phyloP scores from a whole-genome alignment of 345 rosid species.

The Turnera subulata region DNA sequence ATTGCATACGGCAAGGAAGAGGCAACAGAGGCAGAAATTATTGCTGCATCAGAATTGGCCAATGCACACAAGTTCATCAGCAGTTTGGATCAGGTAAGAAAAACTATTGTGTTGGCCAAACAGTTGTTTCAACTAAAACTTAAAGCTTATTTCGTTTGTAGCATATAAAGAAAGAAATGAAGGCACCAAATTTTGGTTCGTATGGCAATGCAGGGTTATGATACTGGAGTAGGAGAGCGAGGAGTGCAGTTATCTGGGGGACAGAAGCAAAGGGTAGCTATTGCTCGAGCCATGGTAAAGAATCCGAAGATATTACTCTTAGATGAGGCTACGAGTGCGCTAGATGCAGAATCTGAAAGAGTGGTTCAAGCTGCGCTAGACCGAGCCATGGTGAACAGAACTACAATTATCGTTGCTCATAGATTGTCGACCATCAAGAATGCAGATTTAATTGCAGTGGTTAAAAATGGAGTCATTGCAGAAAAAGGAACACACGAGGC shows the following conservation, averaged over 20 bases:
- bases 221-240: slow-evolving; percentile 10
- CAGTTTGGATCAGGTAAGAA: slow-evolving; percentile 14
- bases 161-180: neutral
- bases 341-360: slow-evolving; percentile 19
- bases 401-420: slow-evolving; percentile 16
- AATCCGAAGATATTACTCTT: slow-evolving; percentile 14
- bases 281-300: slow-evolving; percentile 18
- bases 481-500: slow-evolving; percentile 16
- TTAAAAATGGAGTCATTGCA: slow-evolving; percentile 19
- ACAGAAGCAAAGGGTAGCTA: slow-evolving; percentile 19
- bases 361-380: slow-evolving; percentile 21
- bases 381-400: slow-evolving; percentile 11
- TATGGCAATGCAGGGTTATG: slow-evolving; percentile 17
- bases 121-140: no score
- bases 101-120: neutral
- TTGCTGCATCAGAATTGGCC: slow-evolving; percentile 15
- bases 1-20: slow-evolving; percentile 13
- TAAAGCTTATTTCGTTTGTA: neutral
- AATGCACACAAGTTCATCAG: slow-evolving; percentile 20
- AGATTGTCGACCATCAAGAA: slow-evolving; percentile 15
- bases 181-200: neutral
- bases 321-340: slow-evolving; percentile 21
- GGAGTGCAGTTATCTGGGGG: slow-evolving; percentile 17
- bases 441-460: slow-evolving; percentile 16
- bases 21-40: slow-evolving; percentile 13